Conservation (phyloP, 2,329 filamentous ascomycete species). For the Pyricularia pennisetigena region DNA sequence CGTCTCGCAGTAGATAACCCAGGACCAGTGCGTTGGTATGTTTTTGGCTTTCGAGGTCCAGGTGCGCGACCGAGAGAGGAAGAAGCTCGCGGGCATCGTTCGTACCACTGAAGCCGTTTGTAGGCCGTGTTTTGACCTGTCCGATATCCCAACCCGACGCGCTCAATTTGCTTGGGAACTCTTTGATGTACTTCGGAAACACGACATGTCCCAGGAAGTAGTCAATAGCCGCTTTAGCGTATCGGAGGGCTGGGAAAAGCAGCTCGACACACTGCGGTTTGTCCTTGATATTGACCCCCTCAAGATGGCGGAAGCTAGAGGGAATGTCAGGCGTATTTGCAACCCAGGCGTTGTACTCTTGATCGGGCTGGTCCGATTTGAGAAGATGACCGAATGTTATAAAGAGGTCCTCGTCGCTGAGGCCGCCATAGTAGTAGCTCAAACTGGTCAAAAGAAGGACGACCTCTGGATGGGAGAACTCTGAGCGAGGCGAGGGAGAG, state of each 20-base stretch:
- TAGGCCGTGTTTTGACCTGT: constrained; percentile 31
- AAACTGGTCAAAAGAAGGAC: constrained; percentile 45
- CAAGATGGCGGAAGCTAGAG: constrained; percentile 25
- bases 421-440: constrained; percentile 46
- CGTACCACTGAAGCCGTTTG: constrained; percentile 61
- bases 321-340: constrained; percentile 22
- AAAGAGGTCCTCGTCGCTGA: constrained; percentile 39
- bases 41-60: constrained; percentile 40
- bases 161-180: constrained; percentile 54
- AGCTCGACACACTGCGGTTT: constrained; percentile 29
- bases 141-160: constrained; percentile 61
- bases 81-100: constrained; percentile 52
- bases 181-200: constrained; percentile 51
- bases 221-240: constrained; percentile 45
- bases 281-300: constrained; percentile 51
- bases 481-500: constrained; percentile 40
- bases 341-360: constrained; percentile 42
- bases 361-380: constrained; percentile 37
- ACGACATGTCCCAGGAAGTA: constrained; percentile 51
- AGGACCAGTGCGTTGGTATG: constrained; percentile 63
- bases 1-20: constrained; percentile 37
- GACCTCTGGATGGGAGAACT: constrained; percentile 54
- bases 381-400: constrained; percentile 34
- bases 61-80: constrained; percentile 44
- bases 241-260: constrained; percentile 43